Evolutionary conservation across 805 yeast species (phyloP).

Genomic region (Ogataea degrootiae): DNA sequence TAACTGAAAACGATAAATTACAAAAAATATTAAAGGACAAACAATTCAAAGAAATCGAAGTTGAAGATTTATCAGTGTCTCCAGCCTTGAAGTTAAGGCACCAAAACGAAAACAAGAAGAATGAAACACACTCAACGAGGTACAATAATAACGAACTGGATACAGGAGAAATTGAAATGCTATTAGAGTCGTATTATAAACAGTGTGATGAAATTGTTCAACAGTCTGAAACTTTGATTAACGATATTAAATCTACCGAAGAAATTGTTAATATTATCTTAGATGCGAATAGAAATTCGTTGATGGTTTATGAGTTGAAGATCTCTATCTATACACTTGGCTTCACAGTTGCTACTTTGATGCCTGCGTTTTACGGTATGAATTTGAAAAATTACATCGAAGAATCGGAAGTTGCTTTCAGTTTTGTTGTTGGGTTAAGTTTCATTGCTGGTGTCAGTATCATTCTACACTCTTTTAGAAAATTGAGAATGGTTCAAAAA

Average conservation of each 20-base stretch:
- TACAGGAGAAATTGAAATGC: conserved; percentile 75
- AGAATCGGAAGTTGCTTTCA: conserved; percentile 61
- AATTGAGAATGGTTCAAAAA: conserved; percentile 57
- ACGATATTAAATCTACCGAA: conserved; percentile 85
- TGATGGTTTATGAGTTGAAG: conserved; percentile 82
- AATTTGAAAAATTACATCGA: conserved; percentile 75
- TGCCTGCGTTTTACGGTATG: conserved; percentile 91
- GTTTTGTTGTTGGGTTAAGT: conserved; percentile 48
- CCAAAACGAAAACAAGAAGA: neutral
- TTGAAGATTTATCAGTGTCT: neutral
- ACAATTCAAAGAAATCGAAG: neutral
- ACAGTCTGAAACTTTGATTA: conserved; percentile 75
- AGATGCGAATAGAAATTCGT: conserved; percentile 85
- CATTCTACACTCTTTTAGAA: conserved; percentile 51
- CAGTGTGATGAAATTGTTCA: conserved; percentile 94
- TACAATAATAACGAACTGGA: conserved; percentile 15
- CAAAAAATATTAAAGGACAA: conserved; percentile 12
- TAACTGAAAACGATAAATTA: conserved; percentile 38
- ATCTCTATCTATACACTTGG: conserved; percentile 82
- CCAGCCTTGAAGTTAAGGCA: neutral
- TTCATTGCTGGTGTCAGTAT: conserved; percentile 49
- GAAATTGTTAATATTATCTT: conserved; percentile 88
- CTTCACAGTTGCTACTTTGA: conserved; percentile 73
- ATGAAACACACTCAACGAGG: neutral
- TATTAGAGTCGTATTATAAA: conserved; percentile 81